Base-by-base conservation (phyloP, 1,284 basidiomycete genomes). In the Vanrija humicola region DNA sequence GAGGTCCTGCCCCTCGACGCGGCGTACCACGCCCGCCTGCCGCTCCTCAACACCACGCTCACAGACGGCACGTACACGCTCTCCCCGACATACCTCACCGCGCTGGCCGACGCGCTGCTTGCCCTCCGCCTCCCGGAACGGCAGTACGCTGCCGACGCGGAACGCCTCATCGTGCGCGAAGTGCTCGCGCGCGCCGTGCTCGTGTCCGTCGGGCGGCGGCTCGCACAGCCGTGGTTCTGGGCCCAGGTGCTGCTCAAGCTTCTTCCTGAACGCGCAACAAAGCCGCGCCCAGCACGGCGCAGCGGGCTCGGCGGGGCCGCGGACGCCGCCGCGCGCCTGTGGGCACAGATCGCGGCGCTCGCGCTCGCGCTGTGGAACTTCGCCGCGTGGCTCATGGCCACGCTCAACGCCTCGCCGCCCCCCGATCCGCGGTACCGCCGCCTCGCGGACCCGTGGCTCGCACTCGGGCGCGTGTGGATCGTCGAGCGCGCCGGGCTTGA, bases 221-320 rank as follows among this genome's bases (percentile, higher is more conserved):
- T 78, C 38, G 57, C 64, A 3, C 68, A 77, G 45, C 69, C 71
- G 15, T 78, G 75, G 76, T 78, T 79, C 57, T 72, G 72, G 64
- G 69, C 65, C 46, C 46, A 55, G 25, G 29, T 75, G 9, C 45
- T 25, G 6, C 48, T 54, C 54, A 55, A 58, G 48, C 46, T 39
- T 3, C 9, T 56, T 21, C 8, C 6, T 23, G 38, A 23, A 38
- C 43, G 19, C 1, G 16, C 23, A 28, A 18, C 28, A 15, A 23
- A 15, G 28, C 12, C 9, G 16, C 18, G 15, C 16, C 43, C 29
- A 23, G n/a, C 14, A 9, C 14, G 34, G 2, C 34, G 34, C 9
- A 12, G 12, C 12, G 34, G 34, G 10, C 34, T 34, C 9, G 5
- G 14, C 5, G 34, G 34, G 9, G 4, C 14, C 34, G 34, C 34